These are phyloP conservation scores for Beauveria pseudobassiana DNA, from an alignment of 2,329 filamentous ascomycete species.

Conservation along the genomic window DNA sequence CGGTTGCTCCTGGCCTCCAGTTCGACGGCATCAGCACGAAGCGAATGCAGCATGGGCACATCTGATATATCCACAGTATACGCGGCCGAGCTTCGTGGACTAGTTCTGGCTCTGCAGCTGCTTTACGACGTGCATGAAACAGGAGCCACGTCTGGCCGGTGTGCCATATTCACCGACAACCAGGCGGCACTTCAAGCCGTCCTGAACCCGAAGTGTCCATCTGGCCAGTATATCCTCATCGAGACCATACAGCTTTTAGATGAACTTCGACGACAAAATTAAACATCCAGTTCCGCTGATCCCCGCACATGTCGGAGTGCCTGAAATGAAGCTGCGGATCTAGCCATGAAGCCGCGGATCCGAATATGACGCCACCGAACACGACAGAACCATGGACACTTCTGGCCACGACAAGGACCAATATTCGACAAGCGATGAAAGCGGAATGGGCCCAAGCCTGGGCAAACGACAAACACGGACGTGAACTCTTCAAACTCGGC, in stretches of 20 bases:
- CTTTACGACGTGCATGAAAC: background rate
- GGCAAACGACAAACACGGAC: too few species aligned
- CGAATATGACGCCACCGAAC: too few species aligned
- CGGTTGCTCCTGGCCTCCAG: background rate
- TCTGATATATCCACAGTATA: constrained; percentile 2
- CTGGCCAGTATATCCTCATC: constrained; percentile 7
- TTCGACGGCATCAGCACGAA: background rate
- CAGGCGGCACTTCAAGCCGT: constrained; percentile 8
- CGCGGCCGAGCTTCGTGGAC: constrained; percentile 11
- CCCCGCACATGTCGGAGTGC: background rate
- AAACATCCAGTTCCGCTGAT: background rate
- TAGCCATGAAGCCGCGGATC: too few species aligned
- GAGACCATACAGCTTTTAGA: background rate
- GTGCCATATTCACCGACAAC: constrained; percentile 10
- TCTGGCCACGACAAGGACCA: too few species aligned
- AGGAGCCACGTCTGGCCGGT: background rate
- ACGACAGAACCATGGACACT: too few species aligned
- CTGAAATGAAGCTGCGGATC: background rate
- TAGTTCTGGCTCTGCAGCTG: constrained; percentile 4
- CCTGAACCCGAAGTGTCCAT: constrained; percentile 7
- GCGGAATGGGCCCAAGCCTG: too few species aligned
- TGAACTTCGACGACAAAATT: background rate
- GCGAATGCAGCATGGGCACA: constrained; percentile 2
- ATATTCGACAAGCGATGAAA: too few species aligned
- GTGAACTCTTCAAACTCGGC: too few species aligned